Evolutionary conservation across 768 basidiomycete species (phyloP).

Genomic region (Podaxis sp.): DNA sequence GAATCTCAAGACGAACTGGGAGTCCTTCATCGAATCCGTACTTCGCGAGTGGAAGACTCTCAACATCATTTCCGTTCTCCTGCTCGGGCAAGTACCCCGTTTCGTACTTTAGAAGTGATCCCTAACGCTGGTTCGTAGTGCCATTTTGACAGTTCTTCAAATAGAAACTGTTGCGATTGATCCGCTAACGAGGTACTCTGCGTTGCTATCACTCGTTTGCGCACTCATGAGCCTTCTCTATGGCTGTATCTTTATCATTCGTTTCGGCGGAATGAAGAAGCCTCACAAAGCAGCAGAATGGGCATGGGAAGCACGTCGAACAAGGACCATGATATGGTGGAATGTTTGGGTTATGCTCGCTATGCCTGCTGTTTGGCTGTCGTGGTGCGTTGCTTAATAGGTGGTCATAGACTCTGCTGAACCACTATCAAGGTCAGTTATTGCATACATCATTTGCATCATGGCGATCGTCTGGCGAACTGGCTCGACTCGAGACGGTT

Average conservation of each 20-base stretch:
- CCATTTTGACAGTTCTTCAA: constrained; percentile 36
- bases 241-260: constrained; percentile 64
- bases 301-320: constrained; percentile 57
- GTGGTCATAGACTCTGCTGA: background rate
- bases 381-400: constrained; percentile 42
- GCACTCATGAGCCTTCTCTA: constrained; percentile 63
- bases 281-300: constrained; percentile 64
- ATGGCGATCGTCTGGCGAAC: constrained; percentile 63
- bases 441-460: constrained; percentile 55
- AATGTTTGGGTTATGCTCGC: constrained; percentile 72
- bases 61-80: constrained; percentile 33
- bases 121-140: constrained; percentile 21
- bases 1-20: constrained; percentile 29
- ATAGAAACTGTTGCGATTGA: constrained; percentile 43
- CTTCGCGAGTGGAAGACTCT: constrained; percentile 36
- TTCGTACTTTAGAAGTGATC: background rate
- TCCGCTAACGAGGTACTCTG: constrained; percentile 55
- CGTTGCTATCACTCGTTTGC: constrained; percentile 56
- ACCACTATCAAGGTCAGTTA: constrained; percentile 47
- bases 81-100: constrained; percentile 26
- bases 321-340: constrained; percentile 37
- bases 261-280: constrained; percentile 64
- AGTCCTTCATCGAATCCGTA: constrained; percentile 29
- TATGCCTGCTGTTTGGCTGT: constrained; percentile 63
- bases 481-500: constrained; percentile 35